Base-by-base conservation (phyloP, 768 basidiomycete species). In the Boletus reticulatus region DNA sequence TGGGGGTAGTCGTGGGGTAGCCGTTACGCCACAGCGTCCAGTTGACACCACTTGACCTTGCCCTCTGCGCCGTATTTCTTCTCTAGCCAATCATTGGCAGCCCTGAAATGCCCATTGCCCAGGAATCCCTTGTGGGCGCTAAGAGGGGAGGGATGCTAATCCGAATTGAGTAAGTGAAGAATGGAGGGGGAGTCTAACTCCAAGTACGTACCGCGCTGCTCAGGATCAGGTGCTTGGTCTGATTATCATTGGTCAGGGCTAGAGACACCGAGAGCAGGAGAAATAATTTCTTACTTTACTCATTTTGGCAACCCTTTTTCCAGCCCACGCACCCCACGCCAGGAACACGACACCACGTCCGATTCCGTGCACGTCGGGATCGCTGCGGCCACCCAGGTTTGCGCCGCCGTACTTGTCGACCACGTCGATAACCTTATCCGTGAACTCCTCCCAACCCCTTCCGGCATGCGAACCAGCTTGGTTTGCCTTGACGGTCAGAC, bases 391-490 rank as follows among this genome's bases (percentile, higher is more conserved):
- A 27, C 78, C 73, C 47, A 91, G 76, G 68, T 87, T 88, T 50
- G 88, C 82, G 61, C 91, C 83, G 54, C 87, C 86, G 72, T 87
- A 89, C 67, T 77, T 82, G 70, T 90, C 82, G 58, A 94, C 86
- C 55, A 85, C 80, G 58, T 87, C 82, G 55, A 96, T 76, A 56
- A 96, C 87, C 58, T 88, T 80, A 61, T 82, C 90, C 5, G 94
- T 97, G 68, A 96, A 97, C 48, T 80, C 72, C 70, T 97, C 93
- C 95, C 95, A 97, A 53, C 95, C 95, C 70, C 80, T 85, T 63
- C 84, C 82, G 39, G 85, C 81, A 72, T 97, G 95, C 49, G 93
- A 94, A 37, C 82, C 89, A 17, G 95, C 83, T 52, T 80, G 62
- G 53, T 80, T 80, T 0, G 89, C 88, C 51, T 83, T 81, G 38